Conservation (phyloP, 2,329 filamentous ascomycete species). For the Cladosporium sp. region DNA sequence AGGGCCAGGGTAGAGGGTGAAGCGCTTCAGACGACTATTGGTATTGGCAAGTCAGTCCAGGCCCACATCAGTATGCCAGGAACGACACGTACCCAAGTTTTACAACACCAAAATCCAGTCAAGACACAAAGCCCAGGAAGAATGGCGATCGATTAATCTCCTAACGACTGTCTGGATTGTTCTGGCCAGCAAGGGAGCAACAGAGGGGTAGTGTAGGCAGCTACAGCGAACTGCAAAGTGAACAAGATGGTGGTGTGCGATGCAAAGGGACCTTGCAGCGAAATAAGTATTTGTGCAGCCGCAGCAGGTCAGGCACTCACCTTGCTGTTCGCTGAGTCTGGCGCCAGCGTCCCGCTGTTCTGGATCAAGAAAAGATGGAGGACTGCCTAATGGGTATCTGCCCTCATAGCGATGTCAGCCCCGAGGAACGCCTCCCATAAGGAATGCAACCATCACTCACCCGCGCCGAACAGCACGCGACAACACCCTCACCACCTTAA, state of each 20-base stretch:
- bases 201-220: constrained; percentile 6
- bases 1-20: constrained; percentile 23
- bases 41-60: constrained; percentile 18
- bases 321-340: constrained; percentile 17
- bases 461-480: constrained; percentile 8
- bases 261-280: constrained; percentile 14
- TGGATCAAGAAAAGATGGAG: constrained; percentile 18
- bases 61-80: constrained; percentile 26
- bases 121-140: constrained; percentile 14
- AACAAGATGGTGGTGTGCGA: constrained; percentile 20
- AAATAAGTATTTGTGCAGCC: constrained; percentile 26
- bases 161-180: constrained; percentile 24
- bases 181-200: constrained; percentile 22
- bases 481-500: not conserved
- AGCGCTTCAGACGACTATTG: constrained; percentile 19
- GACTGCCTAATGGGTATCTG: constrained; percentile 11
- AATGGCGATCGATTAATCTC: constrained; percentile 19
- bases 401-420: constrained; percentile 11
- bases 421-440: constrained; percentile 23
- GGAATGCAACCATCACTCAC: constrained; percentile 23
- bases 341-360: constrained; percentile 16
- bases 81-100: constrained; percentile 20
- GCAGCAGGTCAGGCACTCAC: constrained; percentile 15
- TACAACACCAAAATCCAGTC: constrained; percentile 13
- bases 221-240: constrained; percentile 12